Evolutionary conservation across 176 grass and related monocot genomes (phyloP), one percentile per base, ranked within the genome.

Genomic region (Oryza glaberrima): DNA sequence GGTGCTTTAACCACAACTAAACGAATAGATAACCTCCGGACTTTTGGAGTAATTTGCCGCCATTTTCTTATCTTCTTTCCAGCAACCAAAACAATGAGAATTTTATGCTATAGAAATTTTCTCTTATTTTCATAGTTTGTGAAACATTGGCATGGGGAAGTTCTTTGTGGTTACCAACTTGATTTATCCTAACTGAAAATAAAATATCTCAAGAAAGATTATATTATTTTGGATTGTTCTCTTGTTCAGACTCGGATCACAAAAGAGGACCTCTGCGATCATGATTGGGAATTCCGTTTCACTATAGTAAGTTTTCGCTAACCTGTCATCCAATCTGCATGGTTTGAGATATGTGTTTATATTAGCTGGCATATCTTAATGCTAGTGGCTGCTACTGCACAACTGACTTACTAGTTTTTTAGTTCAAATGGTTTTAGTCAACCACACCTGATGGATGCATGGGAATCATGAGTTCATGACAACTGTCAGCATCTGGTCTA

Each of bases 221-320:
- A 61, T 78, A 66, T 82, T 70, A 25, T 75, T 54, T 16, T 64
- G 54, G 49, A 30, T 46, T 80, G 70, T 77, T 67, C 81, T 81
- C 46, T 75, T 82, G 75, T 82, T 23, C 87, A 98, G 95, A 86
- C 60, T 90, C 88, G 93, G 51, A 95, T 95, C 71, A 92, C 88
- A 69, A 95, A 84, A 84, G 93, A 93, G 47, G 95, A 98, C 86
- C 89, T 98, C 43, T 92, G 91, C 28, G 85, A 95, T 85, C 95
- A 95, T 90, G 85, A 83, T 51, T 98, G 95, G 92, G 85, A 93
- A 88, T 98, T 90, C 86, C 83, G 83, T 67, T 98, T 93, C 83
- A 92, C 88, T 68, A 83, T 84, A 76, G 95, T 98, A 77, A 93
- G 91, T 81, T 89, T 36, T 35, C 58, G 19, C 47, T 76, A 43